Percentiles rank a stretch among this genome's conserved stretches.
Evolutionary conservation across 2,329 filamentous ascomycete genomes (phyloP).

Genomic region (Ascochyta rabiei): DNA sequence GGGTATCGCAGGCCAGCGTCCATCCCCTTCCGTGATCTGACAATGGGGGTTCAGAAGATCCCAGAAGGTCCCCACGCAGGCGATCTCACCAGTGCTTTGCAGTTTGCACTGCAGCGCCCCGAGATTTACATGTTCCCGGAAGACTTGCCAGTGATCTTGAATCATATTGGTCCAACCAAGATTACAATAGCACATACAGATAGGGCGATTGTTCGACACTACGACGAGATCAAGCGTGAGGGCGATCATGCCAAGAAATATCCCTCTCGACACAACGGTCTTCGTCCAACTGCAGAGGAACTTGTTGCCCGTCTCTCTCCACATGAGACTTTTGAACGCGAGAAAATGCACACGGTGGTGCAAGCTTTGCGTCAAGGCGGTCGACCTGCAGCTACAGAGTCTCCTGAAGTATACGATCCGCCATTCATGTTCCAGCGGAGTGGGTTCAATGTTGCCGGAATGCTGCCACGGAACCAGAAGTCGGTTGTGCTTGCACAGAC

Average conservation of each 20-base stretch:
- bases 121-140: conserved; percentile 27
- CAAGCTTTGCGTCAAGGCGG: not conserved
- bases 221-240: not conserved
- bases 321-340: not conserved
- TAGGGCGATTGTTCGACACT: not conserved
- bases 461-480: not conserved
- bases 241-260: not conserved
- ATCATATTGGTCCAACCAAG: conserved; percentile 8
- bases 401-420: not conserved
- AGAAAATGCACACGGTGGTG: not conserved
- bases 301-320: not conserved
- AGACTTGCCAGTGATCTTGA: conserved; percentile 25
- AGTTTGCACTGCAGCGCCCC: conserved; percentile 19
- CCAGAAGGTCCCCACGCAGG: conserved; percentile 27
- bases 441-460: not conserved
- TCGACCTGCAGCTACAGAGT: not conserved
- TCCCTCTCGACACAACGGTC: not conserved
- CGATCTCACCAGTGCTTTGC: conserved; percentile 34
- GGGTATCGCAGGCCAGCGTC: conserved; percentile 3
- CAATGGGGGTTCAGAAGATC: conserved; percentile 25
- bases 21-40: conserved; percentile 27
- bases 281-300: not conserved
- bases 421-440: not conserved
- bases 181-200: conserved; percentile 1
- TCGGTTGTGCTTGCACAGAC: too few species aligned